Evolutionary conservation across 2,329 filamentous ascomycete species (phyloP), one percentile per base, ranked within the genome.

Genomic region (Colletotrichum trifolii): DNA sequence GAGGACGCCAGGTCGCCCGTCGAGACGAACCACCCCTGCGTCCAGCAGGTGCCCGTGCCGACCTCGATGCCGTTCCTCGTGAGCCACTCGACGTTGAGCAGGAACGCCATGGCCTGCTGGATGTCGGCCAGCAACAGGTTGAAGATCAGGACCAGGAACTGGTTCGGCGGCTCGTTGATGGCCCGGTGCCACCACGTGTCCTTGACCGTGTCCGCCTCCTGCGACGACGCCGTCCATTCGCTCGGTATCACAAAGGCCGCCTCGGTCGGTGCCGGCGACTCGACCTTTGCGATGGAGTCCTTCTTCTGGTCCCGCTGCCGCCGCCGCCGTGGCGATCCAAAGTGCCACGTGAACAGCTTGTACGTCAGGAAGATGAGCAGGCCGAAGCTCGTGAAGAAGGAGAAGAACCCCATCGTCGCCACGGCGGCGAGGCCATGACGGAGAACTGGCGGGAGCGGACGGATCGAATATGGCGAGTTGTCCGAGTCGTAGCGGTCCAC

Each of bases 121-220:
- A 91, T 82, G 69, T 92, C 90, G 64, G 90, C 89, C 25, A 90
- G 76, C 6, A 92, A 78, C 0, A 92, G 82, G 72, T 92, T 92
- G 73, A 90, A 86, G 63, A 92, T 89, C 5, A 92, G 80, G 0
- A 92, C 79, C 35, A 91, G 82, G 71, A 91, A 90, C 74, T 92
- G 90, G 68, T 91, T 91, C 0, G 83, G 83, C 6, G 80, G 77
- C 17, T 78, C 75, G 43, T 72, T 74, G 54, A 72, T 69, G 34
- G 73, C 54, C 11, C 71, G 70, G n/a, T 66, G 49, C 36, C 67
- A 64, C 39, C 74, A 62, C 2, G 38, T 33, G 13, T 61, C 54
- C 53, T 43, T 42, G 40, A 39, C 48, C 10, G 47, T 47, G 34
- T 45, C 54, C 12, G 64, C 66, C 12, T 69, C 68, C 38, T 60